Evolutionary conservation across 768 basidiomycete genomes (phyloP).

Genomic region (Cyclocybe cylindracea): DNA sequence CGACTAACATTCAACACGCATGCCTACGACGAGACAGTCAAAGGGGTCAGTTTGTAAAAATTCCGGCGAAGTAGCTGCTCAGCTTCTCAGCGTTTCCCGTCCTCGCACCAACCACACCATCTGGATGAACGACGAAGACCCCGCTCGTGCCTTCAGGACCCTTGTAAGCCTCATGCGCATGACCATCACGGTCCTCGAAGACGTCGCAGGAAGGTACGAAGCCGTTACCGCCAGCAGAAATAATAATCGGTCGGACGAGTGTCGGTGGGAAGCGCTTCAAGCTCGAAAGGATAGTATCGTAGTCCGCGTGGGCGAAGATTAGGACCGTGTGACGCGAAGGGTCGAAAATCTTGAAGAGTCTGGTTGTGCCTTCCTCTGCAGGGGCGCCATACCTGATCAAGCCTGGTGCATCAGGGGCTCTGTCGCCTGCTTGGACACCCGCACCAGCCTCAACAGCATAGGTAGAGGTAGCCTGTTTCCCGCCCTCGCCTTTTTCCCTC

Average conservation of each 20-base stretch:
- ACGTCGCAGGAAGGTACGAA: constrained; percentile 5
- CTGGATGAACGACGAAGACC: constrained; percentile 37
- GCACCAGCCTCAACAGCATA: constrained; percentile 27
- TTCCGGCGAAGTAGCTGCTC: too few species aligned
- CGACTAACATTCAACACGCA: too few species aligned
- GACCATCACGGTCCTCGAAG: constrained; percentile 24
- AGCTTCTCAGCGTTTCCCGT: neutral
- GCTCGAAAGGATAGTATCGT: constrained; percentile 1
- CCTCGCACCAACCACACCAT: constrained; percentile 29
- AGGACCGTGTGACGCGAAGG: constrained; percentile 32
- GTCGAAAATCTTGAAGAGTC: constrained; percentile 29
- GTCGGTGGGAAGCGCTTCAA: neutral
- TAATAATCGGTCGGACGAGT: constrained; percentile 15
- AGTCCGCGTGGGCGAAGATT: constrained; percentile 26
- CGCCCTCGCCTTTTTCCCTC: constrained; percentile 5
- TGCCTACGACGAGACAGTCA: too few species aligned
- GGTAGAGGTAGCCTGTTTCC: constrained; percentile 14
- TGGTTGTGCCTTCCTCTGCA: constrained; percentile 4
- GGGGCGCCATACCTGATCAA: constrained; percentile 2
- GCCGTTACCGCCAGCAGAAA: constrained; percentile 1
- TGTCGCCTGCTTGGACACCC: constrained; percentile 39
- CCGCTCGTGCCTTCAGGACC: constrained; percentile 58
- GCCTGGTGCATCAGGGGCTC: constrained; percentile 45
- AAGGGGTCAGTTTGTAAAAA: too few species aligned
- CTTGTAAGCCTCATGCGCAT: constrained; percentile 31